These are phyloP conservation scores for Irineochytrium annulatum DNA, from an alignment of 192 early-diverging fungal species.

Conservation along the genomic window DNA sequence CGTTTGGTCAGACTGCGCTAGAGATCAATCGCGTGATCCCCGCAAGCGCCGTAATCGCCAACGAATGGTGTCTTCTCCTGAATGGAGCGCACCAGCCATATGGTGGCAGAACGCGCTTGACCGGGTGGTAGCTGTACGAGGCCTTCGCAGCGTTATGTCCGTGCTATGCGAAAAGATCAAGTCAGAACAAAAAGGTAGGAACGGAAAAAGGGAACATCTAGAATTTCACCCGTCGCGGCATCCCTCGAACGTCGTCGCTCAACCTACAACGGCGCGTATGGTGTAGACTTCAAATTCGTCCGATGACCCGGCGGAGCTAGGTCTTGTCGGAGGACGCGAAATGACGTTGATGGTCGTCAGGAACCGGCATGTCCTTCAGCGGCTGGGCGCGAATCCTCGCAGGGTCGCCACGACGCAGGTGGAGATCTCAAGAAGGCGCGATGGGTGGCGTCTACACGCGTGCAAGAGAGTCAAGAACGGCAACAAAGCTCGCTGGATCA, in stretches of 20 bases:
- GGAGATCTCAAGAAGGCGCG: slow-evolving; percentile 37
- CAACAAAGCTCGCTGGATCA: too few species aligned
- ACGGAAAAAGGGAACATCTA: too few species aligned
- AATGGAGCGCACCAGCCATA: slow-evolving; percentile 61
- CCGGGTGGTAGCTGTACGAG: slow-evolving; percentile 75
- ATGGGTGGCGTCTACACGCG: slow-evolving; percentile 56
- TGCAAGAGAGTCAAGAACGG: too few species aligned
- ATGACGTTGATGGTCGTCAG: slow-evolving; percentile 76
- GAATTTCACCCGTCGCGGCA: slow-evolving; percentile 39
- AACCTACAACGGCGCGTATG: slow-evolving; percentile 57
- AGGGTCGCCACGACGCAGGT: slow-evolving; percentile 45
- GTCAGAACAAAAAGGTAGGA: slow-evolving; percentile 15
- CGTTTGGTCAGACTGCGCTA: slow-evolving; percentile 33
- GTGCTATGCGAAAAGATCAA: slow-evolving; percentile 36
- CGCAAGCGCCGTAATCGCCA: slow-evolving; percentile 33
- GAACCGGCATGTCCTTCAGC: slow-evolving; percentile 26
- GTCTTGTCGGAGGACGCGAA: slow-evolving; percentile 41
- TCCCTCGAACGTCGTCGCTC: slow-evolving; percentile 63
- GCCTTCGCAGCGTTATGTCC: slow-evolving; percentile 76
- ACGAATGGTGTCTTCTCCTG: slow-evolving; percentile 41
- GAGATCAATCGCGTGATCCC: slow-evolving; percentile 32
- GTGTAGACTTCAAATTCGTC: slow-evolving; percentile 68
- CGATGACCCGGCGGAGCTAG: slow-evolving; percentile 73
- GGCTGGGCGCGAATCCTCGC: slow-evolving; percentile 39
- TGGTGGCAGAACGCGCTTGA: slow-evolving; percentile 64